A percentile compares a stretch with the other conserved stretches of the same genome.
Evolutionary conservation across 2,329 filamentous ascomycete genomes (phyloP).

Genomic region (Aureobasidium namibiae): DNA sequence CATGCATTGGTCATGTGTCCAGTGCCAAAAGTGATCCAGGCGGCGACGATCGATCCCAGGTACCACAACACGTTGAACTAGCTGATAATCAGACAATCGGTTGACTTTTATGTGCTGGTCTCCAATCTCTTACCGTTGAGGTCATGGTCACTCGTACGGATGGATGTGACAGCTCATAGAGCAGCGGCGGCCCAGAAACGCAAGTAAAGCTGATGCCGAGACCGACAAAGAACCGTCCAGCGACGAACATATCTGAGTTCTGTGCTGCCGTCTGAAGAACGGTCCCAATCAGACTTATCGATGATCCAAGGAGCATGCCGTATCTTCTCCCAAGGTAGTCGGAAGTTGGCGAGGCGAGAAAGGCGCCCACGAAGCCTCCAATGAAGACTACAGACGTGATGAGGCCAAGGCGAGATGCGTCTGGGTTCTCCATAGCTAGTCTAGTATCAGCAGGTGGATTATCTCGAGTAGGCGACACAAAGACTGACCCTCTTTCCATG

Average conservation of each 20-base stretch:
- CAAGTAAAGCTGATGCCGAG: not conserved
- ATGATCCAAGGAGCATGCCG: not conserved
- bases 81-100: too few species aligned
- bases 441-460: too few species aligned
- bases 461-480: too few species aligned
- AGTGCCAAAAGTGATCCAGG: slow-evolving; percentile 15
- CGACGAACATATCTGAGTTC: not conserved
- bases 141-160: not conserved
- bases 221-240: not conserved
- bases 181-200: not conserved
- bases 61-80: not conserved
- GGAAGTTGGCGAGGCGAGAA: too few species aligned
- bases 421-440: too few species aligned
- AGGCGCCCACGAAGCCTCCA: too few species aligned
- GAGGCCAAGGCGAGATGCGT: too few species aligned
- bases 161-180: not conserved
- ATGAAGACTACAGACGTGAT: too few species aligned
- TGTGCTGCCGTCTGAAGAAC: not conserved
- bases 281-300: not conserved
- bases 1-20: slow-evolving; percentile 16
- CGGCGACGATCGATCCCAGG: not conserved
- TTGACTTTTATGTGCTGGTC: too few species aligned
- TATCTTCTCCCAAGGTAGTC: too few species aligned
- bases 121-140: too few species aligned
- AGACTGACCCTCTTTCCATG: too few species aligned